A percentile compares a stretch with the other conserved stretches of the same genome.
Evolutionary conservation across 345 rosid species (phyloP).

Genomic region (Fremontodendron californicum): DNA sequence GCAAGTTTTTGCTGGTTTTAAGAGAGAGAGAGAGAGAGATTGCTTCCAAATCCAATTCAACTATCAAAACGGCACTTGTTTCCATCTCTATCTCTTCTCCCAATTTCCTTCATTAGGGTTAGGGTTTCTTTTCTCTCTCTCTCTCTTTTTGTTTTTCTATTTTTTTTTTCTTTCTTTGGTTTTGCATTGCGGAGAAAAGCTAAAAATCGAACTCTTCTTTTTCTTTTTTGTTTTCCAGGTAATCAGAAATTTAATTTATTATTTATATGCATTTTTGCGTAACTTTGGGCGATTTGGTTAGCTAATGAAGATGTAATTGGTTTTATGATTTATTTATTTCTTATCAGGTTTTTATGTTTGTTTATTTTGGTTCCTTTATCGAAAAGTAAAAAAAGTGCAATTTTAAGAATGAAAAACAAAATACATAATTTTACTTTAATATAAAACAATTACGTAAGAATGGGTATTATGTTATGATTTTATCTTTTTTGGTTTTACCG

Average conservation of each 20-base stretch:
- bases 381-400: background rate
- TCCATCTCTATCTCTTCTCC: constrained; percentile 17
- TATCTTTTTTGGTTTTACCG: background rate
- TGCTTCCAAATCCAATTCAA: constrained; percentile 14
- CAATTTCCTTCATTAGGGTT: constrained; percentile 36
- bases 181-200: constrained; percentile 15
- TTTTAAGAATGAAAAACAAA: background rate
- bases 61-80: constrained; percentile 35
- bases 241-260: background rate
- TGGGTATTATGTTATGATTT: background rate
- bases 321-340: background rate
- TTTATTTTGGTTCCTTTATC: background rate
- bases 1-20: constrained; percentile 19
- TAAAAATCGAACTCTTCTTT: background rate
- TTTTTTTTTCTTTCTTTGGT: background rate
- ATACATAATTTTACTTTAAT: background rate
- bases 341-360: background rate
- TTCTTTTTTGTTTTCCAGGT: constrained; percentile 22
- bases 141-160: too few relatives aligned
- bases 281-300: background rate
- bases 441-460: too few relatives aligned
- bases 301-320: background rate
- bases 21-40: constrained; percentile 2
- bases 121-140: constrained; percentile 9
- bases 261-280: background rate